These are phyloP conservation scores for Tilletia walkeri DNA, from an alignment of 1,284 basidiomycete genomes.

Conservation along the genomic window DNA sequence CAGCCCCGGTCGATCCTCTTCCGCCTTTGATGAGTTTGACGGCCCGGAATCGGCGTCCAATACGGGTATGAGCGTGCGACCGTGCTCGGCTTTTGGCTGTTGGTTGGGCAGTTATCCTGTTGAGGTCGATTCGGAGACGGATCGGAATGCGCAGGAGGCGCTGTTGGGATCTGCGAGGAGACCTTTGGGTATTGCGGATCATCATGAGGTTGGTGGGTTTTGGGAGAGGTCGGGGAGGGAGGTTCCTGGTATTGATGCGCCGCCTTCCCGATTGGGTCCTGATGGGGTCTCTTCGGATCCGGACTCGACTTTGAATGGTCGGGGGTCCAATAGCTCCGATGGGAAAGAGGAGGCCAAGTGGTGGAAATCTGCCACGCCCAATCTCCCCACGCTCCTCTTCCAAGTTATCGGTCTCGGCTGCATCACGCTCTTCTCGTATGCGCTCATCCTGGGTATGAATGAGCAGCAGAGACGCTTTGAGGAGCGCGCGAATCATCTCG, in stretches of 20 bases:
- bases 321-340: not conserved
- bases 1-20: not conserved
- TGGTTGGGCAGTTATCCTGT: slow-evolving; percentile 44
- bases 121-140: slow-evolving; percentile 24
- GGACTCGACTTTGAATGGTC: not conserved
- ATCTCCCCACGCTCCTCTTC: slow-evolving; percentile 23
- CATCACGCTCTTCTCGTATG: slow-evolving; percentile 32
- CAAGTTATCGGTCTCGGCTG: slow-evolving; percentile 36
- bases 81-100: slow-evolving; percentile 41
- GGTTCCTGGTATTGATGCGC: not conserved
- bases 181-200: slow-evolving; percentile 20
- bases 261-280: not conserved
- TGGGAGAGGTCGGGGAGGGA: not conserved
- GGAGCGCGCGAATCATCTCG: slow-evolving; percentile 32
- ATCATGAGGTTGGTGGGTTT: not conserved
- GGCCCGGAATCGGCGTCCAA: not conserved
- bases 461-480: slow-evolving; percentile 33
- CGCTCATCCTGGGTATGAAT: slow-evolving; percentile 37
- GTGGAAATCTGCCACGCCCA: not conserved
- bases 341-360: not conserved
- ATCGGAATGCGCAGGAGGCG: slow-evolving; percentile 29
- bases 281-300: not conserved
- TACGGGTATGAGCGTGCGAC: slow-evolving; percentile 15
- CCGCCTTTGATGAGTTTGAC: not conserved
- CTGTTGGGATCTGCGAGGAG: slow-evolving; percentile 15